Conservation (phyloP, 805 yeast genomes). For the Spathaspora girioi region DNA sequence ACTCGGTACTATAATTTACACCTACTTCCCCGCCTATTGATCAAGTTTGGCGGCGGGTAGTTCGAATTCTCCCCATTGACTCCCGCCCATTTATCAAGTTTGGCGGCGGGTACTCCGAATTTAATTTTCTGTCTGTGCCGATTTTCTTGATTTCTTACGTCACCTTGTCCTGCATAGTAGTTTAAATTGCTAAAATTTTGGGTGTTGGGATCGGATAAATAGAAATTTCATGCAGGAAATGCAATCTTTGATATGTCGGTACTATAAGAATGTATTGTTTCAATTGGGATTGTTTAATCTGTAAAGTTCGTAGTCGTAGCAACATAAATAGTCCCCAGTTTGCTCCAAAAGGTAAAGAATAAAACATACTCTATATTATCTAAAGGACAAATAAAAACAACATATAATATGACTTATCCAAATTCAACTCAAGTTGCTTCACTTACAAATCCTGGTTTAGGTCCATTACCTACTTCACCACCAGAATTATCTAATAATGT, state of each 20-base stretch:
- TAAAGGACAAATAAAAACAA: not conserved
- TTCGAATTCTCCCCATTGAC: no score
- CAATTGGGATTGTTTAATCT: no score
- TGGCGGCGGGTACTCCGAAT: no score
- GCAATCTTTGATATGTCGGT: not conserved
- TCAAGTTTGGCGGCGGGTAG: no score
- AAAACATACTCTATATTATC: no score
- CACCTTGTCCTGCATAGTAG: not conserved
- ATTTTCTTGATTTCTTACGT: not conserved
- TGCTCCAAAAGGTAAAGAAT: not conserved
- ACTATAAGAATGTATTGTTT: no score
- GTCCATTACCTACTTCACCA: conserved; percentile 48
- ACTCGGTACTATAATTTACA: no score
- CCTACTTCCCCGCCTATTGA: no score
- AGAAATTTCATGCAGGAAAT: not conserved
- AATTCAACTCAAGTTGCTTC: conserved; percentile 9
- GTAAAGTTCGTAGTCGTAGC: not conserved
- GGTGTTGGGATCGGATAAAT: no score
- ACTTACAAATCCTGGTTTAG: conserved; percentile 22
- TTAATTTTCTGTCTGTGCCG: no score
- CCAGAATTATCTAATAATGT: conserved; percentile 53
- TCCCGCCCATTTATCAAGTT: no score
- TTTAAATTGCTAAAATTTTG: no score
- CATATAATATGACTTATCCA: conserved; percentile 23
- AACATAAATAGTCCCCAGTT: not conserved